Base-by-base conservation (phyloP, 2,329 filamentous ascomycete species). In the Myriosclerotinia curreyana region DNA sequence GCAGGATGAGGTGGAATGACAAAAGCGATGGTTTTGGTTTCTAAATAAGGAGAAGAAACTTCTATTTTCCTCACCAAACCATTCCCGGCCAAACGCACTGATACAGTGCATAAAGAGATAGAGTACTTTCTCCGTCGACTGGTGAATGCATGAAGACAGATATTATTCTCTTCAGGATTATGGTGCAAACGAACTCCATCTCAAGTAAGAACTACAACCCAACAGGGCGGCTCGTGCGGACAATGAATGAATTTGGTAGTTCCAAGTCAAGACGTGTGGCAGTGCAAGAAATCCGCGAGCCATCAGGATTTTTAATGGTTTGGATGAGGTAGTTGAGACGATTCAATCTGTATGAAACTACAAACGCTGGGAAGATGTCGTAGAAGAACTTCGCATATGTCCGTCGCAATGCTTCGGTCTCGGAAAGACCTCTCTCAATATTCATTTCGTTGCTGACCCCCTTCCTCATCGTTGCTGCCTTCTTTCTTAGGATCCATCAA, bases 81-180 rank as follows among this genome's bases (percentile, higher is more conserved):
- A 34, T 48, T 34, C 40, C 25, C 28, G 28, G 22, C 54, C 12
- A 20, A 48, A 58, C 20, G 42, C 42, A 22, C 7, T 34, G 31
- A 15, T 25, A 25, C 48, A 49, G 55, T 48, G 55, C 55, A 58
- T 58, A 40, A 58, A 34, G 54, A 46, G 34, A 58, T 56, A 44
- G 34, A 48, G 22, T 25, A 17, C 20, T 11, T 20, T 36, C n/a
- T 48, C 36, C 8, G 8, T 6, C 5, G 28, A 31, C 28, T 31
- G 28, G 28, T 31, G 28, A 31, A 31, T 31, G 28, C 28, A 38
- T 38, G 36, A 38, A 38, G 36, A 38, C 11, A 38, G 2, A 42
- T 36, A 48, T 36, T 25, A 17, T 25, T 11, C 20, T 48, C n/a
- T 48, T 48, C 8, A 9, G 28, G n/a, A 20, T 36, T 25, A 48